A percentile compares a stretch with the other conserved stretches of the same genome.
Evolutionary conservation across 2,329 filamentous ascomycete genomes (phyloP).

Genomic region (Cercospora sp.): DNA sequence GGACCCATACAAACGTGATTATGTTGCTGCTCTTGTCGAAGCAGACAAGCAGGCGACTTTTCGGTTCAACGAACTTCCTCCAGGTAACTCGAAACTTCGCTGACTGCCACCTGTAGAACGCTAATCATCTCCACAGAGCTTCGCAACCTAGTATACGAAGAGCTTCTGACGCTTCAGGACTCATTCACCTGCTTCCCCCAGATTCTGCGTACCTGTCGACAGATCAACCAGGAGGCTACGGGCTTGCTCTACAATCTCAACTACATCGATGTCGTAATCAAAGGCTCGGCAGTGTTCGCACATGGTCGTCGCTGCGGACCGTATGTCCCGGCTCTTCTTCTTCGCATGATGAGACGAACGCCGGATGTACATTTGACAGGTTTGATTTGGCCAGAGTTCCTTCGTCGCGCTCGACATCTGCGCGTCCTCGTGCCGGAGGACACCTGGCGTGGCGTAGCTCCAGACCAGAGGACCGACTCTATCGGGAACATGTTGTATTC

Average conservation of each 20-base stretch:
- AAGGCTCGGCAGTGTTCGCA: constrained; percentile 14
- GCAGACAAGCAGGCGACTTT: constrained; percentile 15
- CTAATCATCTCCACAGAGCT: constrained; percentile 12
- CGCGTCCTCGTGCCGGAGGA: constrained; percentile 3
- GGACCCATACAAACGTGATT: constrained; percentile 9
- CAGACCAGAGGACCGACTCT: background rate
- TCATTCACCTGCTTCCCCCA: constrained; percentile 41
- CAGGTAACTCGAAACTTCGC: background rate
- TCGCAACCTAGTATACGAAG: constrained; percentile 17
- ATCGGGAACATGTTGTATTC: constrained; percentile 1
- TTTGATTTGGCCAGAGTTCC: constrained; percentile 15
- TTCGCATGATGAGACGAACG: background rate
- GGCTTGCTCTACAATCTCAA: constrained; percentile 50
- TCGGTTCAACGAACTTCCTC: constrained; percentile 20
- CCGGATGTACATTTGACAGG: background rate
- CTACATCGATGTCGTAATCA: constrained; percentile 49
- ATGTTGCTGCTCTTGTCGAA: constrained; percentile 14
- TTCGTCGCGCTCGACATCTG: constrained; percentile 17
- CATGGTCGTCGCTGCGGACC: constrained; percentile 15
- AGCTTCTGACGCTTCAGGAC: constrained; percentile 15
- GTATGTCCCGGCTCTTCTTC: background rate
- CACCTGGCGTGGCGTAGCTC: background rate
- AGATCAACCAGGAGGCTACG: constrained; percentile 44
- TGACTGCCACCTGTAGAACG: background rate
- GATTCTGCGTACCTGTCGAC: constrained; percentile 44